Conservation (phyloP, 352 stramenopile species). For the Pythium dissotocum region DNA sequence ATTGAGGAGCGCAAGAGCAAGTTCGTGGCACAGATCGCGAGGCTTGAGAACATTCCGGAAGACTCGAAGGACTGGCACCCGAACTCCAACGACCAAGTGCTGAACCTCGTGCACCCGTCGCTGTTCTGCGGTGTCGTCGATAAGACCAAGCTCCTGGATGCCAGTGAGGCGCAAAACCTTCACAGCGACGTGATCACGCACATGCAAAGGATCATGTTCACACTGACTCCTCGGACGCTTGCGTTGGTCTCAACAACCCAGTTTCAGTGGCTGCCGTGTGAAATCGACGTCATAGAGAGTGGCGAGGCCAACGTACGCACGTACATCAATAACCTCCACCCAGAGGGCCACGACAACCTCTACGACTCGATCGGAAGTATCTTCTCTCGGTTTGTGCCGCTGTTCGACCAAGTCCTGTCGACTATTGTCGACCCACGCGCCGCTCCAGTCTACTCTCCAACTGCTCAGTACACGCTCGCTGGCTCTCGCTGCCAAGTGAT, state of each 20-base stretch:
- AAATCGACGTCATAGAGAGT: constrained; percentile 20
- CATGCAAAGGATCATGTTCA: constrained; percentile 38
- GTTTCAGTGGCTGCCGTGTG: constrained; percentile 39
- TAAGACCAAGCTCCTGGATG: constrained; percentile 20
- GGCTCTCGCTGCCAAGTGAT: constrained; percentile 30
- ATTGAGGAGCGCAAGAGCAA: not conserved
- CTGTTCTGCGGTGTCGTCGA: constrained; percentile 42
- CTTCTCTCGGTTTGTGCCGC: constrained; percentile 33
- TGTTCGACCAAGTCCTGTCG: constrained; percentile 32
- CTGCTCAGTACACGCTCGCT: constrained; percentile 14
- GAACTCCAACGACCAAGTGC: constrained; percentile 46
- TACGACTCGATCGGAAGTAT: constrained; percentile 30
- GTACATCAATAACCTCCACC: constrained; percentile 47
- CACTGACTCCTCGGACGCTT: constrained; percentile 14
- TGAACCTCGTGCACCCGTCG: constrained; percentile 64
- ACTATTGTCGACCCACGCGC: not conserved
- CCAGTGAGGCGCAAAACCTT: not conserved
- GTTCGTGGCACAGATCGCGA: not conserved
- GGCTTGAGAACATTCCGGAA: constrained; percentile 37
- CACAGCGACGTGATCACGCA: constrained; percentile 22
- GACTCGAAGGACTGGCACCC: constrained; percentile 62
- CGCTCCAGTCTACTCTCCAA: constrained; percentile 9
- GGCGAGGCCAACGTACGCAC: constrained; percentile 26
- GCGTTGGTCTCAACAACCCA: not conserved
- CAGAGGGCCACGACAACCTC: constrained; percentile 19